Evolutionary conservation across 768 basidiomycete genomes (phyloP).

Genomic region (Suillus americanus): DNA sequence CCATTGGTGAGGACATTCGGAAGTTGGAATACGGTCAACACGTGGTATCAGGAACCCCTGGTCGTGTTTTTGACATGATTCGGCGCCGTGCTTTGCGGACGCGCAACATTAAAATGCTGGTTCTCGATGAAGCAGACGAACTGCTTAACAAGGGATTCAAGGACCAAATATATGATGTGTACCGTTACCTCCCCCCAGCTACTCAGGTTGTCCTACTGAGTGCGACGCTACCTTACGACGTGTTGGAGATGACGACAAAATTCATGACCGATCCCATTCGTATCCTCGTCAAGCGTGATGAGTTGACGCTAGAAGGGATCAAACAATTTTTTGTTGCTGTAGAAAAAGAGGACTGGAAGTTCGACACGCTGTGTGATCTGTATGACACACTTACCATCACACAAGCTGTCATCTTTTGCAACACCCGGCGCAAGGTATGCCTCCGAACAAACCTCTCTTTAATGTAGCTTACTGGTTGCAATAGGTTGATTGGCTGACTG

Average conservation of each 20-base stretch:
- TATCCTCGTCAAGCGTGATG: conserved; percentile 98
- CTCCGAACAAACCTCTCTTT: background rate
- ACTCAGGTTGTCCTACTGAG: conserved; percentile 97
- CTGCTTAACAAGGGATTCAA: conserved; percentile 98
- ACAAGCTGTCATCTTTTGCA: conserved; percentile 99
- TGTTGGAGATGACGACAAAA: conserved; percentile 98
- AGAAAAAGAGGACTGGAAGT: conserved; percentile 99
- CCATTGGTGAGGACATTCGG: conserved; percentile 95
- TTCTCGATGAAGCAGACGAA: conserved; percentile 95
- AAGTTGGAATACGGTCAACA: conserved; percentile 98
- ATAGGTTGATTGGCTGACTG: conserved; percentile 96
- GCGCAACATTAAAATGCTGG: conserved; percentile 96
- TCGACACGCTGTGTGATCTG: conserved; percentile 94
- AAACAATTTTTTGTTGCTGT: conserved; percentile 98
- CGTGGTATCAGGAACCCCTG: conserved; percentile 95
- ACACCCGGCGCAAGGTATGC: conserved; percentile 90
- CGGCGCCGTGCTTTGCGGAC: conserved; percentile 89
- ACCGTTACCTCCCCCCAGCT: conserved; percentile 94
- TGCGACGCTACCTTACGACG: conserved; percentile 94
- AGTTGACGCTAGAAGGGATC: conserved; percentile 94
- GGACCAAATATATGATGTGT: conserved; percentile 99
- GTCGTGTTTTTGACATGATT: conserved; percentile 99
- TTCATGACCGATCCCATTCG: conserved; percentile 99
- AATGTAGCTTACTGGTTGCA: conserved; percentile 12
- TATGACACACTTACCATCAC: conserved; percentile 99